Base-by-base conservation (phyloP, 2,329 filamentous ascomycete species). In the Diaporthe vexans region DNA sequence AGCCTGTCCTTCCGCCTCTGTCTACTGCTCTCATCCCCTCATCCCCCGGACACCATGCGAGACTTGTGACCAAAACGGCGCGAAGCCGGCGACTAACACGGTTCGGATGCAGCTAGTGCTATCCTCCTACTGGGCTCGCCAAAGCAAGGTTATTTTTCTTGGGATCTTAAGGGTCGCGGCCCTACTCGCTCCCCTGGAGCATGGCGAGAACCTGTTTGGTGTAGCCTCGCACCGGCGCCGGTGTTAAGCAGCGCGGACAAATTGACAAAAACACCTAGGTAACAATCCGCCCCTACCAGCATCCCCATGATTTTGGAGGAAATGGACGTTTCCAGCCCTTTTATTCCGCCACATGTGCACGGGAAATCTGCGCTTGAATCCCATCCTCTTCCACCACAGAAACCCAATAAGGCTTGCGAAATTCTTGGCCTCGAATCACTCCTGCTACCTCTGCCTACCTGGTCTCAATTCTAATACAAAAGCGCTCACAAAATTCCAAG, bases 21-120 rank as follows among this genome's bases (percentile, higher is more conserved):
- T 3, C 29, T 17, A 10, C 29, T 35, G 15, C 8, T 19, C 11
- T 26, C 63, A 17, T 7, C 33, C 57, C 7, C 29, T 24, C 33
- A 1, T 19, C 21, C 46, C 26, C 17, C 21, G 48, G 21, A 35
- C 43, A 33, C 35, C n/a, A 35, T 46, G 33, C 11, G 19, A 43
- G 57, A 24, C n/a, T 19, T 43, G 35, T 63, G 48, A 63, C 17
- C 57, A 17, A 54, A 33, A 40, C 33, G 24, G 35, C 33, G 7
- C 29, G 57, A 24, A 33, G 10, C n/a, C 24, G 15, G 11, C 48
- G 26, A 19, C 33, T 8, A 17, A 33, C 29, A 33, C 29, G 17
- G 57, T 29, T 54, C 40, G 35, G 67, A 17, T 46, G 17, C 26
- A 58, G 35, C 52, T 24, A 70, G 37, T 70, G 52, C 52, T 70